A percentile compares a stretch with the other conserved stretches of the same genome.
phyloP scores from a whole-genome alignment of 352 stramenopile species.

The Pythium myriotylum region DNA sequence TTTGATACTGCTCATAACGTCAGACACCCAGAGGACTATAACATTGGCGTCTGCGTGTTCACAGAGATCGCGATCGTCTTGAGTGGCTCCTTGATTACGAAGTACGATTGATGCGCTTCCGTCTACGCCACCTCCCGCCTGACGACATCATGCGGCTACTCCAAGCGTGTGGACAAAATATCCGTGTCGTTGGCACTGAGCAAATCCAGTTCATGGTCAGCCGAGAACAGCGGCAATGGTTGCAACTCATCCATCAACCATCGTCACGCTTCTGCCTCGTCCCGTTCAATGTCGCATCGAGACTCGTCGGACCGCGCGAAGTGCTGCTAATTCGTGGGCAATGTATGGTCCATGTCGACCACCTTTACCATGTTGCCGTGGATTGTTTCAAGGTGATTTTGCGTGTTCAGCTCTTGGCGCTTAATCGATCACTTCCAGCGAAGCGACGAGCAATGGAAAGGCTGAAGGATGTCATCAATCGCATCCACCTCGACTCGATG shows the following conservation, averaged over 20 bases:
- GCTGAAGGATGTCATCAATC: conserved; percentile 39
- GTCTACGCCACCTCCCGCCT: not conserved
- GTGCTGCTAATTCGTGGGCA: conserved; percentile 48
- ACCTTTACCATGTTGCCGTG: conserved; percentile 28
- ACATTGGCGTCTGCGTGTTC: not conserved
- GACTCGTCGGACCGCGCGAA: conserved; percentile 44
- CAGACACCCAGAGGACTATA: no score
- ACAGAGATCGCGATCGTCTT: conserved; percentile 39
- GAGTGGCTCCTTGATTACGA: conserved; percentile 66
- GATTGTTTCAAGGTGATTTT: conserved; percentile 38
- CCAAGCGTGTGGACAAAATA: not conserved
- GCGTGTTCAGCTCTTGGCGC: conserved; percentile 40
- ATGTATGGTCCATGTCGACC: conserved; percentile 43
- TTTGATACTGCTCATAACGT: not conserved
- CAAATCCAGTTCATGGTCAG: not conserved
- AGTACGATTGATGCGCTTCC: conserved; percentile 5
- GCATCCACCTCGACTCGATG: conserved; percentile 39
- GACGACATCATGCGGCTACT: conserved; percentile 26
- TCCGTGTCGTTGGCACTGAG: not conserved
- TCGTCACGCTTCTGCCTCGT: conserved; percentile 10
- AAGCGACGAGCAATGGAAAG: conserved; percentile 40
- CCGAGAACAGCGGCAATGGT: conserved; percentile 1
- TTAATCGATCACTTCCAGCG: conserved; percentile 48
- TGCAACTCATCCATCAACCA: not conserved
- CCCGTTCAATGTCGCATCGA: conserved; percentile 20